These are phyloP conservation scores for Xylaria longipes DNA, from an alignment of 495 filamentous ascomycete genomes.

Conservation along the genomic window DNA sequence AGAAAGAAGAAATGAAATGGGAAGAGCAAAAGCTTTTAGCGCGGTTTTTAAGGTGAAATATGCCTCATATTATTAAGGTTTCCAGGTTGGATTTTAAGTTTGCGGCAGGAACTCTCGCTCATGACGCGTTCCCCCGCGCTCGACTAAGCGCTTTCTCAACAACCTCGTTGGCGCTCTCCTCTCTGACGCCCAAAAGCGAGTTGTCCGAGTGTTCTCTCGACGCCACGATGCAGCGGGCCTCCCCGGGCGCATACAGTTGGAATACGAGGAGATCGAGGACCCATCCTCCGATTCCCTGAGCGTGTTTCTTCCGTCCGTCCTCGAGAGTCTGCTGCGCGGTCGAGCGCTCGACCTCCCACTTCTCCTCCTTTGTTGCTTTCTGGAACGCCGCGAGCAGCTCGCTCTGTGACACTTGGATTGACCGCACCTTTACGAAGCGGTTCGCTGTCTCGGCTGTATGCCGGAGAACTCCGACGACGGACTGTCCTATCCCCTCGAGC, in stretches of 20 bases:
- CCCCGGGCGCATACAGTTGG: slow-evolving; percentile 36
- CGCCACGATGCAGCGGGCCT: slow-evolving; percentile 34
- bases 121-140: too few relatives aligned
- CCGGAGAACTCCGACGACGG: slow-evolving; percentile 49
- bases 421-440: slow-evolving; percentile 48
- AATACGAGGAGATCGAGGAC: slow-evolving; percentile 35
- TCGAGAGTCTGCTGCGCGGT: slow-evolving; percentile 41
- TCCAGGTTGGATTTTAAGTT: too few relatives aligned
- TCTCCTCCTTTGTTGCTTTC: slow-evolving; percentile 31
- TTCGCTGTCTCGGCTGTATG: slow-evolving; percentile 54
- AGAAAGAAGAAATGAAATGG: too few relatives aligned
- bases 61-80: too few relatives aligned
- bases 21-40: too few relatives aligned
- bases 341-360: slow-evolving; percentile 38
- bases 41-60: too few relatives aligned
- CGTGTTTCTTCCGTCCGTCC: slow-evolving; percentile 32
- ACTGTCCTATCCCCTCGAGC: slow-evolving; percentile 49
- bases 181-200: slow-evolving; percentile 31
- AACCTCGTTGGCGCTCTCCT: slow-evolving; percentile 30
- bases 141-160: slow-evolving; percentile 20
- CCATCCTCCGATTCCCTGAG: slow-evolving; percentile 29
- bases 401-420: slow-evolving; percentile 48
- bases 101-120: too few relatives aligned
- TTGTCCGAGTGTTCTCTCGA: slow-evolving; percentile 30
- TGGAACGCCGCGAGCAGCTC: slow-evolving; percentile 50